phyloP scores from a whole-genome alignment of 352 stramenopile species.

The Pythium chondricola region DNA sequence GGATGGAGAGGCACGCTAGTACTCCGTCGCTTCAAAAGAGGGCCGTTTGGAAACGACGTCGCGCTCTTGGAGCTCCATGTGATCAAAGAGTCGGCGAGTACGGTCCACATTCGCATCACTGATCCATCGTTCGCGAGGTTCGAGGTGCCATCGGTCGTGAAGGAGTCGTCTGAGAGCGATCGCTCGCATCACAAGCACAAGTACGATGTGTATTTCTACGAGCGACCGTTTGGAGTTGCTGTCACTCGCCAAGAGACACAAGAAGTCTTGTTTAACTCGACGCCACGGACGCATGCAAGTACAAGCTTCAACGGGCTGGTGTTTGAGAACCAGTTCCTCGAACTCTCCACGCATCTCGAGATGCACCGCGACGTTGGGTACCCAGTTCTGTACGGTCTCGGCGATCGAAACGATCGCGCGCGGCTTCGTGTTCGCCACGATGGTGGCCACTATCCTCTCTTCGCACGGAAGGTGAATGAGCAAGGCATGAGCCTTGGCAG shows the following conservation, averaged over 20 bases:
- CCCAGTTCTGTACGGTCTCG: slow-evolving; percentile 63
- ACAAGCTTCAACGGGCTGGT: slow-evolving; percentile 54
- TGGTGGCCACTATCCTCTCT: slow-evolving; percentile 73
- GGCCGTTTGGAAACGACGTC: slow-evolving; percentile 78
- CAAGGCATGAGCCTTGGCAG: slow-evolving; percentile 75
- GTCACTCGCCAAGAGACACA: slow-evolving; percentile 45
- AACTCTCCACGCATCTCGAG: slow-evolving; percentile 69
- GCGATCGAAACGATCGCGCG: slow-evolving; percentile 48
- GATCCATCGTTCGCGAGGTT: slow-evolving; percentile 66
- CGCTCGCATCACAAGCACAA: background rate
- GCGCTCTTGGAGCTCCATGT: slow-evolving; percentile 58
- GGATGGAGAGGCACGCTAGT: slow-evolving; percentile 57
- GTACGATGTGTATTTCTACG: slow-evolving; percentile 60
- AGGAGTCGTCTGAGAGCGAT: background rate
- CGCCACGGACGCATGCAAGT: slow-evolving; percentile 32
- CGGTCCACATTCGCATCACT: slow-evolving; percentile 74
- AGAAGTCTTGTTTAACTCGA: slow-evolving; percentile 85
- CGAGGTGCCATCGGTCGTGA: slow-evolving; percentile 43
- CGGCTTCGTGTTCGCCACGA: slow-evolving; percentile 30
- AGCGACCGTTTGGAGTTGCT: slow-evolving; percentile 62
- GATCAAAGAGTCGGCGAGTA: slow-evolving; percentile 33
- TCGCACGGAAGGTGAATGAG: slow-evolving; percentile 22
- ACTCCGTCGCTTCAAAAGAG: slow-evolving; percentile 31
- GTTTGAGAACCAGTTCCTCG: slow-evolving; percentile 85
- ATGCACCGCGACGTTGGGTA: slow-evolving; percentile 11